Conservation (phyloP, 2,329 filamentous ascomycete species). For the Colletotrichum musicola region DNA sequence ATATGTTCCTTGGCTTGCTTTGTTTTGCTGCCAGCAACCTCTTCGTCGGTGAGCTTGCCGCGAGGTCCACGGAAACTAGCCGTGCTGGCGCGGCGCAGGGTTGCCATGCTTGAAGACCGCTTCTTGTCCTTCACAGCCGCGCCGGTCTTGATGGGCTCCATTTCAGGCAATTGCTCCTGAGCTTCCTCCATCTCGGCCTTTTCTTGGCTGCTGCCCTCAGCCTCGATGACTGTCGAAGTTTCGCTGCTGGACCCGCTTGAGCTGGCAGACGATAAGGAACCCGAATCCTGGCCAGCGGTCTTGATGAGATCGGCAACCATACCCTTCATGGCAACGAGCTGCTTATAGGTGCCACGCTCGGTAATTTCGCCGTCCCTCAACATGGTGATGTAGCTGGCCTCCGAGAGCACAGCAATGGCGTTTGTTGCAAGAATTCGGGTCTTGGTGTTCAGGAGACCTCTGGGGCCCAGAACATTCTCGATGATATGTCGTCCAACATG, state of each 20-base stretch:
- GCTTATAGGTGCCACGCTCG: constrained; percentile 90
- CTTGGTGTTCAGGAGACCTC: constrained; percentile 85
- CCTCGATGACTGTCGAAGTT: constrained; percentile 69
- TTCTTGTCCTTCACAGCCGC: constrained; percentile 63
- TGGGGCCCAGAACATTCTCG: constrained; percentile 89
- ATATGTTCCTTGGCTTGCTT: constrained; percentile 88
- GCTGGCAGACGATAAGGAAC: constrained; percentile 52
- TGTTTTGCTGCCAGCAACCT: constrained; percentile 80
- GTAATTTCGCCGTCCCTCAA: constrained; percentile 85
- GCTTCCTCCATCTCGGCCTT: constrained; percentile 80
- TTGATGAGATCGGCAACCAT: constrained; percentile 87
- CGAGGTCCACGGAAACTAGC: constrained; percentile 89
- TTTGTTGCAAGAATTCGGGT: constrained; percentile 96
- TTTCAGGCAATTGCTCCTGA: constrained; percentile 80
- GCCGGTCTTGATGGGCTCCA: constrained; percentile 78
- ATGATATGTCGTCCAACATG: constrained; percentile 97
- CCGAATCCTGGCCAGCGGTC: constrained; percentile 69
- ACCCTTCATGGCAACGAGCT: constrained; percentile 94
- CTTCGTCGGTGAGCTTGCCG: constrained; percentile 87
- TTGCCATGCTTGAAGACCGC: constrained; percentile 78
- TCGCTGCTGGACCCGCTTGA: constrained; percentile 66
- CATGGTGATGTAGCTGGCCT: constrained; percentile 90
- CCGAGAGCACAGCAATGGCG: constrained; percentile 88
- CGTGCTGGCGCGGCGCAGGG: constrained; percentile 89
- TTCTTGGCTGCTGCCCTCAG: constrained; percentile 62